Conservation (phyloP, 163 green algal genomes). For the Scenedesmus sp. region DNA sequence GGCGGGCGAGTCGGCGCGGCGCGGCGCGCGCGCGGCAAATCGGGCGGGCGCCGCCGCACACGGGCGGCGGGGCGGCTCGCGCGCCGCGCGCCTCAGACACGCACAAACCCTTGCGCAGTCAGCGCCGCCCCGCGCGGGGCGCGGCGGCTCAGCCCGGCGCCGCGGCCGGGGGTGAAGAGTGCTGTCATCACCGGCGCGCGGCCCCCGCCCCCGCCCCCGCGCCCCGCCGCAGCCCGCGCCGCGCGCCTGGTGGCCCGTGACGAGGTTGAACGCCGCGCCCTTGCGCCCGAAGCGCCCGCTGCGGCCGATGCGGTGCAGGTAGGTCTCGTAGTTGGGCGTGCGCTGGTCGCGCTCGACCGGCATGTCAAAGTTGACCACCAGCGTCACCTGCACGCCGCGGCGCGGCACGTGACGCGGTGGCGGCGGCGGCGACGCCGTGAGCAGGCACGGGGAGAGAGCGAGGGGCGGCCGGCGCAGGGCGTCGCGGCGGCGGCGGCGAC, state of each 20-base stretch:
- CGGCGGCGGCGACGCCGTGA: too few species aligned
- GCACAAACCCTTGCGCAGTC: constrained; percentile 43
- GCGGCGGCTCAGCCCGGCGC: neutral
- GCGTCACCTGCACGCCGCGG: constrained; percentile 79
- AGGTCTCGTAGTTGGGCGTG: constrained; percentile 96
- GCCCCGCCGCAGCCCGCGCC: neutral
- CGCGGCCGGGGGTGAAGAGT: neutral
- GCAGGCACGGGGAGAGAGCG: neutral
- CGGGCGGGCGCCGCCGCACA: too few species aligned
- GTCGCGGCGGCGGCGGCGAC: too few species aligned
- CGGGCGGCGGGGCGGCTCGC: too few species aligned
- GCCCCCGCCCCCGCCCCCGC: neutral
- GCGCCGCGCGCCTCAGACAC: constrained; percentile 50
- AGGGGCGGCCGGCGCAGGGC: too few species aligned
- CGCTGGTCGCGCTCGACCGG: constrained; percentile 82
- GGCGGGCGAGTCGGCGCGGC: too few species aligned
- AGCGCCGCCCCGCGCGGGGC: neutral
- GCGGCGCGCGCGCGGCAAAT: too few species aligned
- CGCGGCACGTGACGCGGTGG: too few species aligned
- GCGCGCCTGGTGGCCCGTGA: constrained; percentile 60
- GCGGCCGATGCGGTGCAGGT: constrained; percentile 98
- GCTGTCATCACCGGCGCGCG: constrained; percentile 11
- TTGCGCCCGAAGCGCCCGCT: constrained; percentile 96
- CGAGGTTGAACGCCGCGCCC: constrained; percentile 98
- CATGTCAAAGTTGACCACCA: constrained; percentile 99